A percentile compares a stretch with the other conserved stretches of the same genome.
Evolutionary conservation across 2,329 filamentous ascomycete species (phyloP).

Genomic region (Aureobasidium sp.): DNA sequence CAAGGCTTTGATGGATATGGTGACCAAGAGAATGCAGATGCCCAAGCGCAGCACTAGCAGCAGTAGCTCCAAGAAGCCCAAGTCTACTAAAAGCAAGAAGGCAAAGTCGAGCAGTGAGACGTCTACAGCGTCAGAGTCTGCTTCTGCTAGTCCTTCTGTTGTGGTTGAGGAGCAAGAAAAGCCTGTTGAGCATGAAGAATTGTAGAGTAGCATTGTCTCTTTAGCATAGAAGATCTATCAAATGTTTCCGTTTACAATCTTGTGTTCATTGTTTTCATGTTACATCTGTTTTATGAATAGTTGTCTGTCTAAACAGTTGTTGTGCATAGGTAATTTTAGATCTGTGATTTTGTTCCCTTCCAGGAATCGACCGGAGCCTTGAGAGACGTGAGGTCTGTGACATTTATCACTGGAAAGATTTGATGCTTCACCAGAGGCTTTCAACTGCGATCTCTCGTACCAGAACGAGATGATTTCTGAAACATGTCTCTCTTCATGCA

Average conservation of each 20-base stretch:
- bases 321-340: no score
- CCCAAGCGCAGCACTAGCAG: conserved; percentile 25
- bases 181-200: conserved; percentile 12
- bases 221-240: background rate
- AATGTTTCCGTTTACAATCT: background rate
- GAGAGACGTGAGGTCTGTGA: no score
- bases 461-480: background rate
- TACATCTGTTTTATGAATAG: no score
- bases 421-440: no score
- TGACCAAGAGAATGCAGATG: conserved; percentile 55
- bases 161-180: background rate
- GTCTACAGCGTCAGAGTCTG: background rate
- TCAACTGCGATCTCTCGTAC: background rate
- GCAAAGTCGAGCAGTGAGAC: conserved; percentile 9
- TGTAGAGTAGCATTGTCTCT: conserved; percentile 1
- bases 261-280: no score
- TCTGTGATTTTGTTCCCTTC: no score
- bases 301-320: no score
- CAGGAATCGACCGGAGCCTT: no score
- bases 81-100: conserved; percentile 26
- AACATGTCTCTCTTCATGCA: background rate
- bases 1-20: conserved; percentile 59
- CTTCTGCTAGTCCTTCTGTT: background rate
- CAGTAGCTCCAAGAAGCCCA: conserved; percentile 23
- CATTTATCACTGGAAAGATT: no score